phyloP scores from a whole-genome alignment of 192 early-diverging fungal species.

The Backusella australiensis region DNA sequence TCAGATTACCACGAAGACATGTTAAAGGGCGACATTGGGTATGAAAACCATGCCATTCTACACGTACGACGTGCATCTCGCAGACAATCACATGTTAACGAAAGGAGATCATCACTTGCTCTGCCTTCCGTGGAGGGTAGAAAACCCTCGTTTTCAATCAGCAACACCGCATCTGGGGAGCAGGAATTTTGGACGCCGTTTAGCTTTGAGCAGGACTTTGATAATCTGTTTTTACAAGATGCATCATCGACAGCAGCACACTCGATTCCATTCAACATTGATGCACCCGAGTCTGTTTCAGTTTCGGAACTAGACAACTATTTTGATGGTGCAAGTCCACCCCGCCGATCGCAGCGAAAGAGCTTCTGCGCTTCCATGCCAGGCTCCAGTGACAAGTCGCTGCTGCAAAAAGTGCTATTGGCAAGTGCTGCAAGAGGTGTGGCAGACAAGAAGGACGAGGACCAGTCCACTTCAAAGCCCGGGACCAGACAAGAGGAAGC shows the following conservation, averaged over 20 bases:
- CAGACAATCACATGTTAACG: not conserved
- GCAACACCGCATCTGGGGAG: constrained; percentile 4
- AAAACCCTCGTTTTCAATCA: constrained; percentile 12
- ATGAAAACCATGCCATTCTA: constrained; percentile 17
- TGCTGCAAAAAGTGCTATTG: constrained; percentile 30
- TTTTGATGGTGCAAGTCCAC: constrained; percentile 1
- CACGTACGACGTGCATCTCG: constrained; percentile 13
- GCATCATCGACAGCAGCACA: constrained; percentile 5
- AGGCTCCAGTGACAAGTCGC: constrained; percentile 19
- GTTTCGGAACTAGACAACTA: constrained; percentile 38
- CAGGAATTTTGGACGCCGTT: constrained; percentile 37
- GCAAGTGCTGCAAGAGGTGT: constrained; percentile 23
- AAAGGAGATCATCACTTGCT: not conserved
- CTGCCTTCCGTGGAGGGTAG: not conserved
- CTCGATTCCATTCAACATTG: constrained; percentile 28
- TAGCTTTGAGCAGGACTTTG: constrained; percentile 39
- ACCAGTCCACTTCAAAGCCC: not conserved
- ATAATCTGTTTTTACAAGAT: constrained; percentile 29
- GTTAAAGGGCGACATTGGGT: constrained; percentile 46
- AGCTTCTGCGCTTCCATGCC: not conserved
- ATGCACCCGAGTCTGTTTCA: constrained; percentile 35
- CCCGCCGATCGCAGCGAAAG: constrained; percentile 1
- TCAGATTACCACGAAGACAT: constrained; percentile 61
- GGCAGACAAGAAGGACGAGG: not conserved
- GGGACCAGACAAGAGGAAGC: constrained; percentile 22